These are phyloP conservation scores for Samsoniella hepiali DNA, from an alignment of 2,329 filamentous ascomycete genomes.

Conservation along the genomic window DNA sequence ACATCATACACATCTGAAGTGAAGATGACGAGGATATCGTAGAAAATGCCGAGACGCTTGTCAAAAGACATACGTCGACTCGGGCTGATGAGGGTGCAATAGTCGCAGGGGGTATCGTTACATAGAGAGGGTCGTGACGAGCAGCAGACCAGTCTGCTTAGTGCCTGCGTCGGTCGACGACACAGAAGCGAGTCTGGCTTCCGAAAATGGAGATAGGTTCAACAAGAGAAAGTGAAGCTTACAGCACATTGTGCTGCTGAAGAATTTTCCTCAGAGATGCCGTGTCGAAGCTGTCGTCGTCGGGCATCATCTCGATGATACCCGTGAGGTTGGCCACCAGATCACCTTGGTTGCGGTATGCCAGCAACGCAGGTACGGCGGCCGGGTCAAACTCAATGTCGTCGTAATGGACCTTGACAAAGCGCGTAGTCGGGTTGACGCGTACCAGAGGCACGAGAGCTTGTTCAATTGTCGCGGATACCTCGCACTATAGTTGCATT, in stretches of 20 bases:
- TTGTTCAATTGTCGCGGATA: constrained; percentile 74
- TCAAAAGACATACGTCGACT: not conserved
- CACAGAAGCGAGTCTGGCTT: not conserved
- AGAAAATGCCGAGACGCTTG: not conserved
- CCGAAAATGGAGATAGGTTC: not conserved
- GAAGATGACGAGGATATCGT: not conserved
- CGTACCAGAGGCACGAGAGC: constrained; percentile 73
- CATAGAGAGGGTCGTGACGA: constrained; percentile 17
- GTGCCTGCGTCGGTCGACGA: not conserved
- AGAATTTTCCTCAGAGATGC: constrained; percentile 52
- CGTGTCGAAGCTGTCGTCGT: constrained; percentile 57
- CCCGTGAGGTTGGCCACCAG: constrained; percentile 88
- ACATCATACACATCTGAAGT: not conserved
- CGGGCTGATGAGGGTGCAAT: not conserved
- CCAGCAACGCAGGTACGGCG: constrained; percentile 81
- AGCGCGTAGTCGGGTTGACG: constrained; percentile 69
- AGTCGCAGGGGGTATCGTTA: constrained; percentile 27
- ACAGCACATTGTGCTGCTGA: constrained; percentile 51
- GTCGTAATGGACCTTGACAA: constrained; percentile 85
- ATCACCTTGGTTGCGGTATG: constrained; percentile 82
- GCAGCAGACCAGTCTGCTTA: not conserved
- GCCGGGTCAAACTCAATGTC: constrained; percentile 94
- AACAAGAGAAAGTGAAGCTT: constrained; percentile 20
- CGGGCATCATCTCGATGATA: constrained; percentile 79
- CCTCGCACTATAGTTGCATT: constrained; percentile 60